Evolutionary conservation across 257 asterid genomes (phyloP).

Genomic region (Paulownia fortunei): DNA sequence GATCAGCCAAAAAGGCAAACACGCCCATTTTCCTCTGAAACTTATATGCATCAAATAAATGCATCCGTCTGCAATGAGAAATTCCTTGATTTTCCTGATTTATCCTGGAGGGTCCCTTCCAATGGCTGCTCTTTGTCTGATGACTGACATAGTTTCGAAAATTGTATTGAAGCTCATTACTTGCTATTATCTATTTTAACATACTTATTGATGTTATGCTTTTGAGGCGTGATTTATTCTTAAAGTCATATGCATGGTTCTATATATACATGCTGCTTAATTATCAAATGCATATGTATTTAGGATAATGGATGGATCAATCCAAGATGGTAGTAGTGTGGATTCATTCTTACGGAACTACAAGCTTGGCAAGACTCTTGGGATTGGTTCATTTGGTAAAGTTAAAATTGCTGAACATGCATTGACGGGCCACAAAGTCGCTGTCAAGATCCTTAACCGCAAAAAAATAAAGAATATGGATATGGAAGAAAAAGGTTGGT

Average conservation of each 20-base stretch:
- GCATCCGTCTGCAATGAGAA: neutral
- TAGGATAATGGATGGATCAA: conserved; percentile 71
- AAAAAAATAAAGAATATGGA: conserved; percentile 88
- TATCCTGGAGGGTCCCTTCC: conserved; percentile 15
- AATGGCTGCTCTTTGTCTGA: conserved; percentile 2
- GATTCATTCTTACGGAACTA: conserved; percentile 75
- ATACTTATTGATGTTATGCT: neutral
- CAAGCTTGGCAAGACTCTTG: conserved; percentile 91
- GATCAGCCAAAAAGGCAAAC: conserved; percentile 3
- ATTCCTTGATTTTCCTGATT: conserved; percentile 9
- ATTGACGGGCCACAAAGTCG: conserved; percentile 83
- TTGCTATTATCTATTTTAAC: neutral
- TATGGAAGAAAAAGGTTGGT: conserved; percentile 91
- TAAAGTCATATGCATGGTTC: neutral
- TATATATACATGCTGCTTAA: neutral
- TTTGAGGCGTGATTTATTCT: conserved; percentile 16
- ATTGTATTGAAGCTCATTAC: conserved; percentile 16
- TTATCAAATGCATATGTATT: conserved; percentile 2
- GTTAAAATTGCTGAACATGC: conserved; percentile 89
- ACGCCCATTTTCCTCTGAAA: neutral
- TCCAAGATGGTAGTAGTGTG: conserved; percentile 62
- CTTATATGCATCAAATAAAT: neutral
- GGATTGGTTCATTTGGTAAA: conserved; percentile 91
- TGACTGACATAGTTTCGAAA: neutral
- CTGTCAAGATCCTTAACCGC: conserved; percentile 90